Evolutionary conservation across 352 stramenopile genomes (phyloP).

Genomic region (Phytophthora brassicae): DNA sequence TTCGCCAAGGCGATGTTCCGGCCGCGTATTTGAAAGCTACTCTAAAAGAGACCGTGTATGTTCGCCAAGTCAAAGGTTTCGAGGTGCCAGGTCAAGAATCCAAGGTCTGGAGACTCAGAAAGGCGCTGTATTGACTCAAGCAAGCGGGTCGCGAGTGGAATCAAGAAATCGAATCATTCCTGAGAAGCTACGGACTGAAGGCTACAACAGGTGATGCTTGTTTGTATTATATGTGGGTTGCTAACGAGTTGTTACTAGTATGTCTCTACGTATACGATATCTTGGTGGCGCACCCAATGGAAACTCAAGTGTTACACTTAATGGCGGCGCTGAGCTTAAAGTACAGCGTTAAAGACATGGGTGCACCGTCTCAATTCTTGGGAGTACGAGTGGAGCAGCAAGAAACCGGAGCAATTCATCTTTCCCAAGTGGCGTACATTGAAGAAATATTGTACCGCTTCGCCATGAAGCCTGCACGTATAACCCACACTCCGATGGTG

Average conservation of each 20-base stretch:
- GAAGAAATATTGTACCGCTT: background rate
- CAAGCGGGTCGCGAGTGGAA: background rate
- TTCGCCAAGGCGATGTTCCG: background rate
- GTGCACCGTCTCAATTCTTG: too few relatives aligned
- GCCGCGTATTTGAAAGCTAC: slow-evolving; percentile 1
- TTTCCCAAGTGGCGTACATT: background rate
- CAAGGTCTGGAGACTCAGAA: background rate
- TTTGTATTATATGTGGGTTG: background rate
- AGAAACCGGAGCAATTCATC: background rate
- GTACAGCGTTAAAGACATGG: too few relatives aligned
- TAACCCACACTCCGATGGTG: background rate
- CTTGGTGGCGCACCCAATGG: background rate
- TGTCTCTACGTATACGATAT: slow-evolving; percentile 9
- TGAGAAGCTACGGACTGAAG: background rate
- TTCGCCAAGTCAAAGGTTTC: background rate
- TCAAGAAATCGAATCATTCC: background rate
- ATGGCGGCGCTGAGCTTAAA: background rate
- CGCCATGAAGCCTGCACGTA: background rate
- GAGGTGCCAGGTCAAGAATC: background rate
- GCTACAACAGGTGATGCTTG: background rate
- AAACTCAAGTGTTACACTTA: background rate
- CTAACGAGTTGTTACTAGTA: background rate
- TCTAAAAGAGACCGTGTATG: background rate
- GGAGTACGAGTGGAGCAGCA: too few relatives aligned
- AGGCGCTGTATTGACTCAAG: background rate